Conservation (phyloP, 768 basidiomycete genomes). For the Symmetrospora coprosmae region DNA sequence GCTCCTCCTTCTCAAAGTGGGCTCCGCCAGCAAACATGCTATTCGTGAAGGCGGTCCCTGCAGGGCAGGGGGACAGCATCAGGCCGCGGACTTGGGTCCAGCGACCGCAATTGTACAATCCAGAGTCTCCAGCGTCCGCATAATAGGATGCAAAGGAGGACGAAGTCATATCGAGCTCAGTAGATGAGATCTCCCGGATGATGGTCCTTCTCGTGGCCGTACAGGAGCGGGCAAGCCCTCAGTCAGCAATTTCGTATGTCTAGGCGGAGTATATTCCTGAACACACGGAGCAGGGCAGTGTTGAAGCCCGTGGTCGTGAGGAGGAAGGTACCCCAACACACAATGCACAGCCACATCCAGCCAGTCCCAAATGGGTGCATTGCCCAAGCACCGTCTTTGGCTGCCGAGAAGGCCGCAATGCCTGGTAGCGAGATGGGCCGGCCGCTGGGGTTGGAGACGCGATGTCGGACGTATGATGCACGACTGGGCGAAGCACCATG, state of each 20-base stretch:
- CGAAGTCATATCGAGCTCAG: background rate
- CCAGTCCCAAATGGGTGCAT: no score
- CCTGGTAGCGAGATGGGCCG: no score
- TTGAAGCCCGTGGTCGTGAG: background rate
- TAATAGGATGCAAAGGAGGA: background rate
- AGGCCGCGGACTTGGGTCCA: background rate
- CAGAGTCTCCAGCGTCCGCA: background rate
- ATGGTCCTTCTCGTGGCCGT: background rate
- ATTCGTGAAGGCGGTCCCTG: conserved; percentile 1
- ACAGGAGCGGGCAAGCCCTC: background rate
- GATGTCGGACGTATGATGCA: no score
- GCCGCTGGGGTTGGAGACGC: no score
- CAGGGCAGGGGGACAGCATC: background rate
- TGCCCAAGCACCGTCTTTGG: no score
- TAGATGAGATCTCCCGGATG: background rate
- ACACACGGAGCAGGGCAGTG: background rate
- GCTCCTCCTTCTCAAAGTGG: background rate
- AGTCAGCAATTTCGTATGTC: background rate
- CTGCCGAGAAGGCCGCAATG: no score
- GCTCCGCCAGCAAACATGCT: background rate
- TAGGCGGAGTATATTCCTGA: background rate
- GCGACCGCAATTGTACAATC: background rate
- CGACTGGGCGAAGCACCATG: background rate
- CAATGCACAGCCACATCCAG: no score
- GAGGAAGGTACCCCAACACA: background rate